Percentiles rank a stretch among this genome's conserved stretches.
Evolutionary conservation across 2,329 filamentous ascomycete genomes (phyloP).

Genomic region (Spiromastix sp.): DNA sequence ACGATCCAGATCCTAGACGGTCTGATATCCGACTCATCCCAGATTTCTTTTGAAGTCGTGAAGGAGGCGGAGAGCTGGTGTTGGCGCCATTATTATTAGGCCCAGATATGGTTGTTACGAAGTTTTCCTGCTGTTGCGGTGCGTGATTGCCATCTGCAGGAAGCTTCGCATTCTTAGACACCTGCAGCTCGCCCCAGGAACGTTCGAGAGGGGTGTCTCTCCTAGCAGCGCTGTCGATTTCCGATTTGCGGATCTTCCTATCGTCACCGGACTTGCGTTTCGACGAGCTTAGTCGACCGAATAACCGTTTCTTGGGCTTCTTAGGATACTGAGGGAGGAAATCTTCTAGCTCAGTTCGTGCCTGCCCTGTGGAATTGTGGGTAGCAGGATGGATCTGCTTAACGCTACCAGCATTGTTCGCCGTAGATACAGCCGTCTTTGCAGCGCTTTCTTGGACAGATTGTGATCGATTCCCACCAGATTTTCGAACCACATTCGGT

Average conservation of each 20-base stretch:
- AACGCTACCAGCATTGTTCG: too few species aligned
- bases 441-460: conserved; percentile 13
- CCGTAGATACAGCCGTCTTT: conserved; percentile 16
- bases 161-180: conserved; percentile 16
- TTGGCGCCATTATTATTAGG: background rate
- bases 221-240: conserved; percentile 49
- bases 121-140: background rate
- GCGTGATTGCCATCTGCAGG: conserved; percentile 9
- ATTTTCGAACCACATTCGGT: conserved; percentile 17
- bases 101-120: background rate
- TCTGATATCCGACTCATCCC: too few species aligned
- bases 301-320: conserved; percentile 20
- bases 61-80: background rate
- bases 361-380: conserved; percentile 40
- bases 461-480: conserved; percentile 11
- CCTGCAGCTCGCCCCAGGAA: conserved; percentile 39
- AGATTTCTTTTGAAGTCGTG: too few species aligned
- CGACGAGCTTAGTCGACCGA: conserved; percentile 20
- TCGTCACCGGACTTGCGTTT: conserved; percentile 18
- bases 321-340: conserved; percentile 21
- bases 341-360: conserved; percentile 25
- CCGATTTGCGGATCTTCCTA: conserved; percentile 43
- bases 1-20: background rate
- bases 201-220: conserved; percentile 54
- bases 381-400: conserved; percentile 22